Evolutionary conservation across 257 asterid genomes (phyloP), one percentile per base, ranked within the genome.

Genomic region (Apocynum venetum): DNA sequence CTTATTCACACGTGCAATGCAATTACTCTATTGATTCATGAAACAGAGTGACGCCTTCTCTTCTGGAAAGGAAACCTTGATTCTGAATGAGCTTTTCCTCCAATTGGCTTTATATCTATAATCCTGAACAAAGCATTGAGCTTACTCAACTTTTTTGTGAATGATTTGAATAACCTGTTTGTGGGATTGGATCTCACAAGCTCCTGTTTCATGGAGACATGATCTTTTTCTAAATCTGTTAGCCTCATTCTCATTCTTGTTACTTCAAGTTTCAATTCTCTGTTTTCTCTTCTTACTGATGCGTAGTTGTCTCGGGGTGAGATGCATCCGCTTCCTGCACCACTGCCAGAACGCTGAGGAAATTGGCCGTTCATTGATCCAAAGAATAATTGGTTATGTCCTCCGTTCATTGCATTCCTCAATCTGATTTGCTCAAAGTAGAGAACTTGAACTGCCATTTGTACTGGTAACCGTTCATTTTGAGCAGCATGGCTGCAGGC

Each of bases 401-500:
- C 88, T 12, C 92, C 98, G 0, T 89, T 93, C 99, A 95, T 95
- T 38, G 99, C 99, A 19, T 95, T 95, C 12, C 99, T 82, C 43
- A 95, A 79, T 55, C 99, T 83, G 85, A 91, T 91, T 72, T 95
- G 99, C 76, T 95, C 99, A 0, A 95, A 95, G 91, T 95, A 95
- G 20, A 95, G 89, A 11, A 95, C 99, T 77, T 95, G 99, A 49
- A 95, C 97, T 0, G 98, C 97, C 98, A 91, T 95, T 66, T 95
- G 98, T 14, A 95, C 98, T 0, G 99, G 99, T 1, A 95, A 82
- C 2, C 98, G 84, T 77, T 95, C 99, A 75, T 95, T 95, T 80
- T 95, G 99, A 41, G 99, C 97, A 6, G 99, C 99, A 36, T 95
- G 99, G 90, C 97, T 95, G 92, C 99, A 95, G 15, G 98, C 99